phyloP scores from a whole-genome alignment of 805 yeast genomes.

The Yamadazyma kitorensis region DNA sequence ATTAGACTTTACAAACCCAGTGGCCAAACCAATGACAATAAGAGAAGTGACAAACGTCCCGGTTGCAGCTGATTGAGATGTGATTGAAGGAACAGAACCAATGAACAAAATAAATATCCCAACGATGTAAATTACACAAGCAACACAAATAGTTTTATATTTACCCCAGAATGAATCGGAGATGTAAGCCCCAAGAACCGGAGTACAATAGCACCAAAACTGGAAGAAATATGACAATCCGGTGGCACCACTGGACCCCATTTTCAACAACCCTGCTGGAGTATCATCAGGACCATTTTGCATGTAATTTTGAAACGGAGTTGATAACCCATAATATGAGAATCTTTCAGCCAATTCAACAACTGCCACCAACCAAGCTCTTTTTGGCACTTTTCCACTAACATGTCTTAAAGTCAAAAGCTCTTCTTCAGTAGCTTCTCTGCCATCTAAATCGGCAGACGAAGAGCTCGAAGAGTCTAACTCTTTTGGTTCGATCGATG shows the following conservation, averaged over 20 bases:
- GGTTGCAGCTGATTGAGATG: conserved; percentile 47
- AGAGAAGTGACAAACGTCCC: conserved; percentile 62
- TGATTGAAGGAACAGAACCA: conserved; percentile 64
- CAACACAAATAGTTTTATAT: conserved; percentile 62
- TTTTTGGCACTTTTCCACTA: conserved; percentile 47
- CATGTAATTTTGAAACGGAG: conserved; percentile 79
- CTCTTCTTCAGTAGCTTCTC: conserved; percentile 54
- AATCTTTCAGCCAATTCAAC: conserved; percentile 83
- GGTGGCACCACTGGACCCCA: conserved; percentile 63
- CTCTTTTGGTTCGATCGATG: neutral
- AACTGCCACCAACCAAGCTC: conserved; percentile 63
- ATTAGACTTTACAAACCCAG: conserved; percentile 80
- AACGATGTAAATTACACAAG: conserved; percentile 54
- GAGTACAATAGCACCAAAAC: conserved; percentile 81
- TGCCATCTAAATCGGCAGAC: conserved; percentile 29
- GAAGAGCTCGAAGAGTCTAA: neutral
- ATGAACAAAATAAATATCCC: conserved; percentile 65
- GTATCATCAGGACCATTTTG: conserved; percentile 45
- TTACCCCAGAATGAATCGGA: conserved; percentile 77
- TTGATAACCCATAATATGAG: conserved; percentile 74
- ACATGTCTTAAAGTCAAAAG: conserved; percentile 51
- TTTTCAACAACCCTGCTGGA: conserved; percentile 50
- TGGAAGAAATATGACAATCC: conserved; percentile 74
- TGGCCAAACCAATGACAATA: conserved; percentile 66
- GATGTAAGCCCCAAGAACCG: conserved; percentile 70